Base-by-base conservation (phyloP, 371 early-diverging fungal genomes). In the Rhizopus microsporus region DNA sequence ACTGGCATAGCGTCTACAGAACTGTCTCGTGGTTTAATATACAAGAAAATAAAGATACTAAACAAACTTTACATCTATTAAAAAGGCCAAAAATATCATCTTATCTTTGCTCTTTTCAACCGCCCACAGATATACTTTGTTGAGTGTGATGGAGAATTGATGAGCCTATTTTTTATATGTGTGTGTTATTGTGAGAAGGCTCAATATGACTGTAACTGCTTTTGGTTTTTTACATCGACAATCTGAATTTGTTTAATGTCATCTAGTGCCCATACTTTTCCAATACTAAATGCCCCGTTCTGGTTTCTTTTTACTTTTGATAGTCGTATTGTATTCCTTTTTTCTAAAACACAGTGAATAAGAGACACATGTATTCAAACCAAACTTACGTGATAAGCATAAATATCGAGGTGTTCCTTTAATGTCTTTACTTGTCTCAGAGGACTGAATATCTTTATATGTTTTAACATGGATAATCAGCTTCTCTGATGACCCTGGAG, bases 301-400 rank as follows among this genome's bases (percentile, higher is more conserved):
- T 82, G 79, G 33, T 70, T 80, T 63, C 81, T 74, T 48, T 82
- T 85, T 15, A 78, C 77, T 54, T 85, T 85, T 52, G 80, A 75
- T 15, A 85, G 63, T 9, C 82, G 79, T 12, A 77, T 68, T 52
- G 74, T 74, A 54, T 73, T 79, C 32, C 74, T 77, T 62, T 75
- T 75, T 60, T 71, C 79, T 77, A 52, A 32, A 23, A 42, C n/a
- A 42, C 5, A 42, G 15, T n/a, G 6, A 42, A n/a, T 42, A 6
- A 45, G 17, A 8, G 29, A 31, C 23, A 50, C 9, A 54, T 45
- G 5, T 23, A n/a, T 37, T 13, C 5, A 15, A 6, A 10, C 15
- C 10, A 31, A 4, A 29, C 59, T 60, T 74, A 74, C 80, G 76
- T 10, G 80, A 74, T 16, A 79, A 40, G 40, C 80, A 79, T 12